Evolutionary conservation across 2,329 filamentous ascomycete genomes (phyloP), one percentile per base, ranked within the genome.

Genomic region (Leptographium procerum): DNA sequence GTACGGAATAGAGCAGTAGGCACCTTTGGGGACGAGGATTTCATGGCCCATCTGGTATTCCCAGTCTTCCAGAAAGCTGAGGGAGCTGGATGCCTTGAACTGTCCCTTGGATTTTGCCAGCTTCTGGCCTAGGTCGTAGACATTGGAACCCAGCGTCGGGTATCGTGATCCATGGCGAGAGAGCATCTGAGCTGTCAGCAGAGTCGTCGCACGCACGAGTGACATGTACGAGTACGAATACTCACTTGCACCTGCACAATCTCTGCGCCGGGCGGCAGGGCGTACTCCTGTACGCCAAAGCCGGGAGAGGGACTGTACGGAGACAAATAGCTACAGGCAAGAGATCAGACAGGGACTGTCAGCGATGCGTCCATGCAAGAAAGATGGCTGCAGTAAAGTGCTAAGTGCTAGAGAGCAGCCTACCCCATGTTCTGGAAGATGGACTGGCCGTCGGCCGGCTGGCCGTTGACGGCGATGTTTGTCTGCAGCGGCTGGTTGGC

Each of bases 111-210:
- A 74, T 61, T 82, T 79, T 26, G 73, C 73, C 51, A 91, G 73
- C 62, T 81, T 83, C 50, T 77, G 67, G 0, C 82, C 84, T 47
- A 86, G 78, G 1, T 67, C 66, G 22, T 74, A 71, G 11, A 86
- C 80, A 33, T 79, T 78, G 36, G 81, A 76, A 0, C 77, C 78
- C 3, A 74, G 73, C 3, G 87, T 87, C 0, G 88, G 88, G 69
- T 91, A 91, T 16, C 88, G 78, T 45, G 85, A 78, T 10, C 88
- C 88, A 67, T 91, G 87, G 1, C 88, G 81, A 14, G 85, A 86
- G 5, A 90, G 74, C 83, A 90, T 85, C 72, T 87, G 74, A 2
- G 36, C 9, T 8, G 52, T 45, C 29, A 57, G 55, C 5, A 36
- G 10, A 10, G 36, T 14, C 11, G 36, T 40, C 36, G 36, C 11